These are phyloP conservation scores for Aspergillus steynii DNA, from an alignment of 495 filamentous ascomycete species.

Conservation along the genomic window DNA sequence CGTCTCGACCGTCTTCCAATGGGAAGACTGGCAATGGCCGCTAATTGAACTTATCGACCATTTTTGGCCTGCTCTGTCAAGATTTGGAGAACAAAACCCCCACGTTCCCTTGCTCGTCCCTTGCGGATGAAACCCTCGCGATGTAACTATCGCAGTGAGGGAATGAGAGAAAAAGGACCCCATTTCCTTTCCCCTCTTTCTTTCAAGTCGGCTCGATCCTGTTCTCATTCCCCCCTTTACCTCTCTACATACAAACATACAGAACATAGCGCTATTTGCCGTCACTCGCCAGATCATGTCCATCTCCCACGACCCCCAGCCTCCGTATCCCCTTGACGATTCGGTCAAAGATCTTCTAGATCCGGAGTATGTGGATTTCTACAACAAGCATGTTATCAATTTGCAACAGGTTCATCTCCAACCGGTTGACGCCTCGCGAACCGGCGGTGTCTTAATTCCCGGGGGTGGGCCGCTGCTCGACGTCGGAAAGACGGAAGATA, in stretches of 20 bases:
- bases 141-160: slow-evolving; percentile 7
- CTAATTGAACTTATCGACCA: neutral
- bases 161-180: neutral
- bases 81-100: slow-evolving; percentile 2
- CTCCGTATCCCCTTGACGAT: slow-evolving; percentile 56
- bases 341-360: slow-evolving; percentile 48
- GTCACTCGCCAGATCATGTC: slow-evolving; percentile 26
- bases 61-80: neutral
- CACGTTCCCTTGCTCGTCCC: slow-evolving; percentile 7
- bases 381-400: slow-evolving; percentile 53
- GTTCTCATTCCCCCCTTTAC: neutral
- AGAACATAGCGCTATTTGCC: neutral
- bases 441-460: slow-evolving; percentile 53
- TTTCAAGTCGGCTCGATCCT: neutral
- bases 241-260: slow-evolving; percentile 1
- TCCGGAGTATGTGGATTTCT: slow-evolving; percentile 55
- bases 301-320: slow-evolving; percentile 31
- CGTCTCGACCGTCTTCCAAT: slow-evolving; percentile 6
- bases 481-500: slow-evolving; percentile 52
- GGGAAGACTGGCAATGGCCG: neutral
- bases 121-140: slow-evolving; percentile 7
- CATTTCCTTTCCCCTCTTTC: neutral
- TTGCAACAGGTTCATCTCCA: slow-evolving; percentile 53
- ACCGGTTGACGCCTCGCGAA: slow-evolving; percentile 52
- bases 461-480: slow-evolving; percentile 52